These are phyloP conservation scores for Barbarea vulgaris DNA, from an alignment of 345 rosid genomes.

Conservation along the genomic window DNA sequence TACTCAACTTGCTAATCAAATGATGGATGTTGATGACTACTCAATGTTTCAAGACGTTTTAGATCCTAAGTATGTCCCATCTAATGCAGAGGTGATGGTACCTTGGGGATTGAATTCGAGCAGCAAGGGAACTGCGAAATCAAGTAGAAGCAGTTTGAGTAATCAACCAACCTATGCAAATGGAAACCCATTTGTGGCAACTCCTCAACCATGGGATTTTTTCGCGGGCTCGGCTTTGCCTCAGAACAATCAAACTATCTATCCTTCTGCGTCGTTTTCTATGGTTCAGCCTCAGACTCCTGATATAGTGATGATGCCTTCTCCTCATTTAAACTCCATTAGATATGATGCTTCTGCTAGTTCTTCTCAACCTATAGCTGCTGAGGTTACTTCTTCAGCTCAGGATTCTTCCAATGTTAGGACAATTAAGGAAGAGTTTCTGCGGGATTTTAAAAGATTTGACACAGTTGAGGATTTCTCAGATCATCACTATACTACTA, in stretches of 20 bases:
- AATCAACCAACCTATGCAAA: neutral
- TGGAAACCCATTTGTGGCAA: neutral
- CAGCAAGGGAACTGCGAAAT: conserved; percentile 27
- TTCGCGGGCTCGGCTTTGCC: neutral
- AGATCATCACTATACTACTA: conserved; percentile 63
- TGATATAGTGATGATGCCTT: conserved; percentile 16
- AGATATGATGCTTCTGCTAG: conserved; percentile 26
- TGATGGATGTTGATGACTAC: conserved; percentile 50
- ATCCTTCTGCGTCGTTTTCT: conserved; percentile 11
- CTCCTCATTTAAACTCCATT: conserved; percentile 16
- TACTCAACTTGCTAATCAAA: conserved; percentile 33
- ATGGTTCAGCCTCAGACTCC: conserved; percentile 25
- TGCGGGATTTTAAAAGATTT: conserved; percentile 63
- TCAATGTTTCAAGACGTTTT: conserved; percentile 58
- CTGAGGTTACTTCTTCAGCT: conserved; percentile 15
- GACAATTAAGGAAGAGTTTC: conserved; percentile 45
- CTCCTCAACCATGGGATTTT: conserved; percentile 11
- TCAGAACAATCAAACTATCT: neutral
- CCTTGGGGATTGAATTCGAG: conserved; percentile 53
- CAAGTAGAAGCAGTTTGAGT: conserved; percentile 23
- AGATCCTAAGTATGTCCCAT: conserved; percentile 55
- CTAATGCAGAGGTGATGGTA: conserved; percentile 65
- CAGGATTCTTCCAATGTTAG: conserved; percentile 28
- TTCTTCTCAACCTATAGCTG: conserved; percentile 12
- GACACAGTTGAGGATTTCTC: conserved; percentile 72